phyloP scores from a whole-genome alignment of 441 rosid species.

The Aquilaria agallochum region DNA sequence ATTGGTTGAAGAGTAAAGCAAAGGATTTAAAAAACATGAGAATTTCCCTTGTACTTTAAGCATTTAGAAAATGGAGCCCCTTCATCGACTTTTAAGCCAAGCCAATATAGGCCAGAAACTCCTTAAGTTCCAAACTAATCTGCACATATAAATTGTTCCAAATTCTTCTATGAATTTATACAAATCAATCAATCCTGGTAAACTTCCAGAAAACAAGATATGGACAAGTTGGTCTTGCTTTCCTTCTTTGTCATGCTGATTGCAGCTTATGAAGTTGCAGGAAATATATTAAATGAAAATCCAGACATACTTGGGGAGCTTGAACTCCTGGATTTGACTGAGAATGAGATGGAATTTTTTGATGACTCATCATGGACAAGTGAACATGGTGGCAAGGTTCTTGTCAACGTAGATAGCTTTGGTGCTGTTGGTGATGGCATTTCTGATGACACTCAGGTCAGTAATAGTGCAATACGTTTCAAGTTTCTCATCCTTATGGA shows the following conservation, averaged over 20 bases:
- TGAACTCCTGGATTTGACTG: slow-evolving; percentile 52
- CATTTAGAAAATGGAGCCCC: slow-evolving; percentile 48
- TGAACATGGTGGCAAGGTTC: slow-evolving; percentile 57
- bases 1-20: slow-evolving; percentile 90
- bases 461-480: not conserved
- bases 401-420: slow-evolving; percentile 93
- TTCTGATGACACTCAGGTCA: slow-evolving; percentile 90
- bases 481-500: slow-evolving; percentile 1
- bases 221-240: slow-evolving; percentile 46
- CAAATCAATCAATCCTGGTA: slow-evolving; percentile 31
- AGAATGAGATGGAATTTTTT: slow-evolving; percentile 34
- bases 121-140: slow-evolving; percentile 46
- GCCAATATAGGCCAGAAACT: slow-evolving; percentile 42
- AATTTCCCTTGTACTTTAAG: slow-evolving; percentile 83
- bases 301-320: slow-evolving; percentile 50
- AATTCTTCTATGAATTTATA: slow-evolving; percentile 33
- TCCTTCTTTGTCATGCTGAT: slow-evolving; percentile 48
- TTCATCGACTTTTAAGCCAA: slow-evolving; percentile 92
- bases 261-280: slow-evolving; percentile 50
- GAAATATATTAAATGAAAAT: slow-evolving; percentile 25
- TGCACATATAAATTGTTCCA: slow-evolving; percentile 44
- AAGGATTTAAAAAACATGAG: slow-evolving; percentile 33
- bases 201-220: slow-evolving; percentile 26
- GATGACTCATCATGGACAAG: slow-evolving; percentile 47
- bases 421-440: slow-evolving; percentile 88